Percentiles rank a stretch among this genome's conserved stretches.
Conservation (phyloP, 371 early-diverging fungal genomes). For the Lichtheimia corymbifera region DNA sequence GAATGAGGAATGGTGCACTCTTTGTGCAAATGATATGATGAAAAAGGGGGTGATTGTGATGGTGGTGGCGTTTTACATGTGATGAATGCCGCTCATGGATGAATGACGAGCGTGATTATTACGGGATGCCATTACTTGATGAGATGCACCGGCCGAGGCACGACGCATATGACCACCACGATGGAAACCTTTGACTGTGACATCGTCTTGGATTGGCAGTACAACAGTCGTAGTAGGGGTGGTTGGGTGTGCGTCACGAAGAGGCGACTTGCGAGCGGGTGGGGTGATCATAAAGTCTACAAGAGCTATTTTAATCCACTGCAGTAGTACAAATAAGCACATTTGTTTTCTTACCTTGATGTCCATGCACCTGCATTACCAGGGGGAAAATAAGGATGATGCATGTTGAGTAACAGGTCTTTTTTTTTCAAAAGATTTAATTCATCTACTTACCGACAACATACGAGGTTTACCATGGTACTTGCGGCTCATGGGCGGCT, state of each 20-base stretch:
- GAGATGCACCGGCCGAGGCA: not conserved
- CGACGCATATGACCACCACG: constrained; percentile 1
- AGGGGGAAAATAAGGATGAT: not conserved
- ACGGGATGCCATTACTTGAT: not conserved
- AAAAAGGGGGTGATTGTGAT: too few relatives aligned
- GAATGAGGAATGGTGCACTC: too few relatives aligned
- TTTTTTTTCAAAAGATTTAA: not conserved
- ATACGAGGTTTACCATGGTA: not conserved
- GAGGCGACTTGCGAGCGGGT: not conserved
- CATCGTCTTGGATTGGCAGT: not conserved
- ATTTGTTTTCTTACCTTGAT: not conserved
- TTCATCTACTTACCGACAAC: not conserved
- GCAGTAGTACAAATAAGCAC: not conserved
- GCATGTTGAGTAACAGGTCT: not conserved
- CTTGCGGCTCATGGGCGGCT: not conserved
- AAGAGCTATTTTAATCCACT: not conserved
- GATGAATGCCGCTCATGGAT: not conserved
- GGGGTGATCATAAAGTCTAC: not conserved
- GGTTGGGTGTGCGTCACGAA: not conserved
- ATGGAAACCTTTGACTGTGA: not conserved
- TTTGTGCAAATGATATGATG: too few relatives aligned
- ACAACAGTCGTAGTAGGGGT: not conserved
- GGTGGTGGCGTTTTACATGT: too few relatives aligned
- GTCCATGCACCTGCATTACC: not conserved
- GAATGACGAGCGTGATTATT: not conserved